Evolutionary conservation across 1,139 yeast genomes (phyloP).

Genomic region (Saccharomyces hybrid): DNA sequence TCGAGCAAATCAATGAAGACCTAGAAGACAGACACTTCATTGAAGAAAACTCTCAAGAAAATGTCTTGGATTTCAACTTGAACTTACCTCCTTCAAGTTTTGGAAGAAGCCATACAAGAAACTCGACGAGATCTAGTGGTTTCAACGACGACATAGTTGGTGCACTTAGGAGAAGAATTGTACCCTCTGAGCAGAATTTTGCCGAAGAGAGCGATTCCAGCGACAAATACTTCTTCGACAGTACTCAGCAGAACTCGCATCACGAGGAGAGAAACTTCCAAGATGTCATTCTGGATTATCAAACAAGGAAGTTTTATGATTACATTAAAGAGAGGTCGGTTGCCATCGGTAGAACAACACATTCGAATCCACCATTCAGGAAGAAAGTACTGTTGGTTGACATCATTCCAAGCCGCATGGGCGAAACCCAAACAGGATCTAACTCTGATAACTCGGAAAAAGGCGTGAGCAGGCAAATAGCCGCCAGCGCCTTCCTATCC

Average conservation of each 20-base stretch:
- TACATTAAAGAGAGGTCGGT: slow-evolving; percentile 22
- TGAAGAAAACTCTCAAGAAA: slow-evolving; percentile 8
- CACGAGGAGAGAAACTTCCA: not conserved
- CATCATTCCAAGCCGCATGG: slow-evolving; percentile 23
- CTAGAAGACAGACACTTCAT: slow-evolving; percentile 12
- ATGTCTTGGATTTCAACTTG: slow-evolving; percentile 20
- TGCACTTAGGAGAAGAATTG: slow-evolving; percentile 13
- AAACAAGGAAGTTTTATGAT: slow-evolving; percentile 25
- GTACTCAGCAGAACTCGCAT: slow-evolving; percentile 1
- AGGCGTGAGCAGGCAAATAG: slow-evolving; percentile 20
- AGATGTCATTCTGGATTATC: slow-evolving; percentile 17
- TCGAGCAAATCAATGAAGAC: slow-evolving; percentile 28
- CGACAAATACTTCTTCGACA: not conserved
- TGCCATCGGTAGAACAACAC: slow-evolving; percentile 17
- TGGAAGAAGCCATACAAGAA: slow-evolving; percentile 22
- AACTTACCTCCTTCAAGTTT: slow-evolving; percentile 29
- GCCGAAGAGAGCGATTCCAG: slow-evolving; percentile 5
- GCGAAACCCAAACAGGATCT: slow-evolving; percentile 2
- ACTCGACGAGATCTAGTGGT: slow-evolving; percentile 9
- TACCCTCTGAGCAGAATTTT: slow-evolving; percentile 2
- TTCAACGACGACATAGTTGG: slow-evolving; percentile 21
- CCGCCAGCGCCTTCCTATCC: slow-evolving; percentile 30
- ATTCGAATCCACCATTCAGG: slow-evolving; percentile 14
- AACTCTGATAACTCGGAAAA: not conserved
- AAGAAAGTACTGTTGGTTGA: slow-evolving; percentile 24